Base-by-base conservation (phyloP, 352 stramenopile genomes). In the Phytophthora idaei region DNA sequence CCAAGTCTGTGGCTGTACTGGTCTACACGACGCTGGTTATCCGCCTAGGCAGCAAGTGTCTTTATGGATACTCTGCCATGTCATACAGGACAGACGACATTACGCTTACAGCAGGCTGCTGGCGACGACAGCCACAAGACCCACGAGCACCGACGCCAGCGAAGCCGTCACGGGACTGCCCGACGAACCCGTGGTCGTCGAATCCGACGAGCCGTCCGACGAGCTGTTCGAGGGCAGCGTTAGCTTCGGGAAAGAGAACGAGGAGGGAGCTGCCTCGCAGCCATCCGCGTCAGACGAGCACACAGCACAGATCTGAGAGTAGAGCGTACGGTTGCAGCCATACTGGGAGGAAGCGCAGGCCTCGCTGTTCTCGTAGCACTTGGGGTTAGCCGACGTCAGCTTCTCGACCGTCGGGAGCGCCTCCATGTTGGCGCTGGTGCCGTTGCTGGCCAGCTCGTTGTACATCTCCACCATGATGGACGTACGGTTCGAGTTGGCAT, bases 341-440 rank as follows among this genome's bases (percentile, higher is more conserved):
- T 78, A 64, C 17, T 54, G 17, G 1, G 79, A 55, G 7, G 27
- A 71, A 1, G 78, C 83, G 34, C 87, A 94, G 52, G 60, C 44
- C 0, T 67, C 65, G 17, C 34, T 78, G 75, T 90, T 94, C 44
- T 83, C 57, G 67, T 91, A 89, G 73, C 87, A 95, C 49, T 77
- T 62, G 1, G 86, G 86, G 71, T 94, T 94, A 1, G 41, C 39
- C 1, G 57, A 61, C 12, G 68, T 74, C 12, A 94, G 59, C 11
- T 14, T 61, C 1, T 49, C 32, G 12, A 91, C 37, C 1, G 51
- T 67, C 27, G 86, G 83, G 9, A 94, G 71, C 17, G 81, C 37
- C 17, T 45, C 48, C 74, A 92, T 91, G 53, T 76, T 81, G 44
- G 64, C 53, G 8, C 61, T 67, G 11, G 63, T 63, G 31, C 76